Evolutionary conservation across 106 monocot species (phyloP), one percentile per base, ranked within the genome.

Genomic region (Allium fistulosum): DNA sequence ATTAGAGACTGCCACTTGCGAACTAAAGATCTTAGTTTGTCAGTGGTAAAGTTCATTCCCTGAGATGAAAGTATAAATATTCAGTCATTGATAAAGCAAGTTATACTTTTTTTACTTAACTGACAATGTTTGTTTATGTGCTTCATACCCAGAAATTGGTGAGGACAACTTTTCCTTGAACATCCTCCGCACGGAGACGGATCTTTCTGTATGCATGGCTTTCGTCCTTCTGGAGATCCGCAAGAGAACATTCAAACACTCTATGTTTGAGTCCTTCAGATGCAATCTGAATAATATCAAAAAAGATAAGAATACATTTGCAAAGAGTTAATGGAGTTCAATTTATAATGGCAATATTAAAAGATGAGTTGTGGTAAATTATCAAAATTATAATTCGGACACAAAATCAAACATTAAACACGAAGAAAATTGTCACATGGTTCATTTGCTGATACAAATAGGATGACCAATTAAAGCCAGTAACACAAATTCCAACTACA

Each of bases 151-250:
- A 94, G 69, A 90, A 94, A 72, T 94, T 94, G 11, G 93, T 94
- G 15, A 94, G 93, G 46, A 94, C 93, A 72, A 89, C 87, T 71
- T 84, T 89, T 66, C 93, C 93, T 65, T 94, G 93, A 3, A 94
- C 71, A 74, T 94, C 93, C 57, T 94, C 93, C 2, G 81, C 89
- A 60, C 93, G 74, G 46, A 94, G 84, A 15, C 89, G 76, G 22
- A 94, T 94, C 71, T 94, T 94, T 49, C 89, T 83, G 86, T 84
- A 90, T 22, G 89, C 81, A 68, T 94, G 93, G 75, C 90, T 89
- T 71, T 90, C 93, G 61, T 94, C 93, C 58, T 70, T 71, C 79
- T 94, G 93, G 57, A 94, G 90, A 61, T 94, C 93, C 49, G 93
- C 93, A 16, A 94, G 68, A 6, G 80, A 86, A n/a, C 73, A 59